Conservation (phyloP, 2,329 filamentous ascomycete genomes). For the Claviceps sp. region DNA sequence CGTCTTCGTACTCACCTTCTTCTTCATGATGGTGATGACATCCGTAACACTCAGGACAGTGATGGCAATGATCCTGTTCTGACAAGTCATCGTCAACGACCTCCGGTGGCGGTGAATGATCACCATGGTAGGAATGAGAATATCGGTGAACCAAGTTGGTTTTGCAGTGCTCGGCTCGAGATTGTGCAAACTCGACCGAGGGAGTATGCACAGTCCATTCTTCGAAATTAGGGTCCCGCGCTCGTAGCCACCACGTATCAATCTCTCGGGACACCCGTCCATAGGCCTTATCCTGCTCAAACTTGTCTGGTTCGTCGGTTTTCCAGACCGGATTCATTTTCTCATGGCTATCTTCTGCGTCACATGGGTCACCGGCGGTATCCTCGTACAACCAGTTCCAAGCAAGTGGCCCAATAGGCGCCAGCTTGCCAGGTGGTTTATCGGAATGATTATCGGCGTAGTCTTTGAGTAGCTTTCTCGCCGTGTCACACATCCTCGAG, state of each 20-base stretch:
- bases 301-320: slow-evolving; percentile 40
- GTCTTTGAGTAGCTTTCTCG: slow-evolving; percentile 38
- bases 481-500: slow-evolving; percentile 43
- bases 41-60: slow-evolving; percentile 18
- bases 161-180: slow-evolving; percentile 43
- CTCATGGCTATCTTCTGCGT: slow-evolving; percentile 24
- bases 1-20: slow-evolving; percentile 7
- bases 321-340: slow-evolving; percentile 36
- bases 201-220: slow-evolving; percentile 47
- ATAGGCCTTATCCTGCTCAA: slow-evolving; percentile 44
- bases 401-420: slow-evolving; percentile 35
- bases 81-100: slow-evolving; percentile 25
- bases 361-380: slow-evolving; percentile 15
- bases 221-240: slow-evolving; percentile 46
- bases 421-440: slow-evolving; percentile 35
- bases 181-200: slow-evolving; percentile 44
- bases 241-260: slow-evolving; percentile 50
- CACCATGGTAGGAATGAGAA: slow-evolving; percentile 29
- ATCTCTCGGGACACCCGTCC: slow-evolving; percentile 50
- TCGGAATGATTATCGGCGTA: slow-evolving; percentile 38
- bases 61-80: slow-evolving; percentile 23
- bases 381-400: slow-evolving; percentile 41
- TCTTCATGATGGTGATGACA: slow-evolving; percentile 20
- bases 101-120: slow-evolving; percentile 24
- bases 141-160: slow-evolving; percentile 45